Percentiles rank a stretch among this genome's conserved stretches.
Conservation (phyloP, 1,139 yeast genomes). For the Debaryomyces nepalensis region DNA sequence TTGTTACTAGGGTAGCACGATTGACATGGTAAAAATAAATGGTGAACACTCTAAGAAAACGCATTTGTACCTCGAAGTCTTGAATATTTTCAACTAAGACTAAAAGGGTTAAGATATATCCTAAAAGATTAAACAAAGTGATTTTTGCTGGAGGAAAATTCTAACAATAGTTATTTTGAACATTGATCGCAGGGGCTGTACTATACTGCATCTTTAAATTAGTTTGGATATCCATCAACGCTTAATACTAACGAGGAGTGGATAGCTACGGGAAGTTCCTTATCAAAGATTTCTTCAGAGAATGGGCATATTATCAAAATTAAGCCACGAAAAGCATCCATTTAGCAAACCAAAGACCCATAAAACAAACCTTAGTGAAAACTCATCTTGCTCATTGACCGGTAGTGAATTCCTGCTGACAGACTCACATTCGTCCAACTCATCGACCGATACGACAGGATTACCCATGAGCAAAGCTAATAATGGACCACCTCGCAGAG, state of each 20-base stretch:
- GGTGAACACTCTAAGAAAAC: background rate
- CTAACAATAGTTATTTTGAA: slow-evolving; percentile 4
- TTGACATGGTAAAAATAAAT: background rate
- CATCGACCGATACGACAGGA: slow-evolving; percentile 28
- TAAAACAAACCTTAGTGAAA: slow-evolving; percentile 4
- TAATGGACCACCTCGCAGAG: slow-evolving; percentile 11
- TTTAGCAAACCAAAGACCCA: slow-evolving; percentile 9
- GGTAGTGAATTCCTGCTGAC: slow-evolving; percentile 40
- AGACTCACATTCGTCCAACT: slow-evolving; percentile 39
- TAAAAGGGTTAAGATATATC: background rate
- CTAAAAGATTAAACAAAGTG: background rate
- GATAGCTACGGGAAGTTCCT: background rate
- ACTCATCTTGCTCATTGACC: slow-evolving; percentile 26
- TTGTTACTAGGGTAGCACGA: background rate
- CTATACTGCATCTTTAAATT: background rate
- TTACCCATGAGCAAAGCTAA: slow-evolving; percentile 1
- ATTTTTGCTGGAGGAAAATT: background rate
- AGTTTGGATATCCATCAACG: background rate
- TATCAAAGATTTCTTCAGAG: background rate
- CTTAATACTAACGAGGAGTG: too few relatives aligned
- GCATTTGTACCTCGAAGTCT: background rate
- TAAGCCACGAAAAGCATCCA: slow-evolving; percentile 19
- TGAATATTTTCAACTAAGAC: background rate
- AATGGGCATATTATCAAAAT: slow-evolving; percentile 29
- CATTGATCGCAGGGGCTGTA: slow-evolving; percentile 6